phyloP scores from a whole-genome alignment of 192 early-diverging fungal species.

The Funneliformis geosporum region DNA sequence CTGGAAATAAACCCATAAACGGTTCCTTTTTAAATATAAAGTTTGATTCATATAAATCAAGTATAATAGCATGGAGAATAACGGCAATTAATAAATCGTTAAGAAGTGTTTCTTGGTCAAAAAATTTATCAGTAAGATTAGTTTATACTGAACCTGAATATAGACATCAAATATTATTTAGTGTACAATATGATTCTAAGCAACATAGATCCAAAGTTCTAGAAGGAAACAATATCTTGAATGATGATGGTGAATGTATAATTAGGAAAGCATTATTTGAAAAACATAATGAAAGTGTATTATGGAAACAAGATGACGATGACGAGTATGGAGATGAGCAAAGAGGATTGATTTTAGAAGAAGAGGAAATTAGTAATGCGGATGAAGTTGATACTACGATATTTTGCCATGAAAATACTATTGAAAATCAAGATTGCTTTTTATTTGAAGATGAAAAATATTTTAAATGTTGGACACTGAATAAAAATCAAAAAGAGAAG shows the following conservation, averaged over 20 bases:
- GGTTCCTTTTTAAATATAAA: background rate
- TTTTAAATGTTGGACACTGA: background rate
- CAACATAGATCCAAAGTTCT: background rate
- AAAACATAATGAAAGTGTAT: background rate
- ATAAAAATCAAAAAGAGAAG: background rate
- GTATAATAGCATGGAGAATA: background rate
- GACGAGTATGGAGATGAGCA: background rate
- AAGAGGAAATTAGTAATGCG: too few relatives aligned
- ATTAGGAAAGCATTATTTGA: background rate
- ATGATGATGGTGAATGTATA: background rate
- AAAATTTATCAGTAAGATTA: background rate
- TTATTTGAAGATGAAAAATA: background rate
- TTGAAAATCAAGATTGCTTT: background rate
- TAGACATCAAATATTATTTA: background rate
- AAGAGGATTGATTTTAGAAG: too few relatives aligned
- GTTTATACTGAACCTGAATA: background rate
- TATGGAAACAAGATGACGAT: background rate
- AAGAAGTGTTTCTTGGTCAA: background rate
- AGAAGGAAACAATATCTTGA: background rate
- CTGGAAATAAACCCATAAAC: background rate
- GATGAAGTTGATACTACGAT: too few relatives aligned
- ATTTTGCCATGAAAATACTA: background rate
- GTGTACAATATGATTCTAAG: background rate
- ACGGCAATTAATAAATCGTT: background rate
- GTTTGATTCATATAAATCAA: background rate